These are phyloP conservation scores for Begonia loranthoides DNA, from an alignment of 306 rosid species.

Conservation along the genomic window DNA sequence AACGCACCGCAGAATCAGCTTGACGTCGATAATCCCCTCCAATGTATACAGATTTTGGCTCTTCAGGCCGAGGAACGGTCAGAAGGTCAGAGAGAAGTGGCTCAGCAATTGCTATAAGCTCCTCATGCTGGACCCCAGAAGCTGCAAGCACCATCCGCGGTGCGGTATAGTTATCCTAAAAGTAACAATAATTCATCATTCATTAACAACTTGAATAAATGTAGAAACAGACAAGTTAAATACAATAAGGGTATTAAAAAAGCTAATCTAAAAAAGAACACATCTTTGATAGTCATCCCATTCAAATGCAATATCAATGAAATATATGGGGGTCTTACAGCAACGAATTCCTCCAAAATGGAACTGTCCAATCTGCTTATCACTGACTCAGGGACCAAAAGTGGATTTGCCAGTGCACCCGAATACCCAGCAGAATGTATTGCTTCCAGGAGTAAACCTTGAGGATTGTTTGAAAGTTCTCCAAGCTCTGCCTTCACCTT, in stretches of 20 bases:
- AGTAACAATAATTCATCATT: constrained; percentile 17
- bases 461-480: constrained; percentile 77
- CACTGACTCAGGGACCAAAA: constrained; percentile 70
- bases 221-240: too few species aligned
- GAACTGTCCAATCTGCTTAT: constrained; percentile 50
- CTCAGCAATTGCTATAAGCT: constrained; percentile 67
- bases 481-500: constrained; percentile 74
- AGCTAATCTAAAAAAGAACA: not conserved
- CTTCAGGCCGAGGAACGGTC: constrained; percentile 26
- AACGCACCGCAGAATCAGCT: constrained; percentile 61
- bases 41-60: constrained; percentile 66
- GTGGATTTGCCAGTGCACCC: constrained; percentile 93
- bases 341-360: constrained; percentile 61
- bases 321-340: constrained; percentile 49
- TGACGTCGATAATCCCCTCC: constrained; percentile 94
- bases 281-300: too few species aligned
- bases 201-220: too few species aligned
- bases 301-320: constrained; percentile 2
- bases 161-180: constrained; percentile 91
- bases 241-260: not conserved
- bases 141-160: constrained; percentile 95
- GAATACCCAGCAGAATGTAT: constrained; percentile 86
- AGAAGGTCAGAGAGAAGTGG: constrained; percentile 90
- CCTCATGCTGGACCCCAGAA: constrained; percentile 82
- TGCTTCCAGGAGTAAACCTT: constrained; percentile 88